Percentiles rank a stretch among this genome's conserved stretches.
These are phyloP conservation scores for Apiospora hydei DNA, from an alignment of 2,329 filamentous ascomycete species.

Conservation along the genomic window DNA sequence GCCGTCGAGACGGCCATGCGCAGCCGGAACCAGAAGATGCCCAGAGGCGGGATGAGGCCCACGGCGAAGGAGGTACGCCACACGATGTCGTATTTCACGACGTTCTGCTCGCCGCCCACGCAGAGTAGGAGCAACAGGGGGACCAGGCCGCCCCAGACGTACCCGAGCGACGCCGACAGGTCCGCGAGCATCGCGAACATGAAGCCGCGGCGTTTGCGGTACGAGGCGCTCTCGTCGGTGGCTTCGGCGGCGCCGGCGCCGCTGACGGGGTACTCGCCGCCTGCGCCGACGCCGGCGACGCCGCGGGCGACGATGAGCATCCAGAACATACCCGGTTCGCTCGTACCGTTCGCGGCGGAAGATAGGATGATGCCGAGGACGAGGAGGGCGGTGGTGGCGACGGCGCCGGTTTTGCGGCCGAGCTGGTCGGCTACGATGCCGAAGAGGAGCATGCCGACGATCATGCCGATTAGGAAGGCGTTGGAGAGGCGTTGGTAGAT, in stretches of 20 bases:
- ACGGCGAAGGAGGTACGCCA: slow-evolving; percentile 60
- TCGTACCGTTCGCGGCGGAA: slow-evolving; percentile 51
- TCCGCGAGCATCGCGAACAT: slow-evolving; percentile 64
- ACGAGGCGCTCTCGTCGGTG: slow-evolving; percentile 54
- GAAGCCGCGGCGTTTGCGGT: slow-evolving; percentile 58
- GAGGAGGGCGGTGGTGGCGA: slow-evolving; percentile 55
- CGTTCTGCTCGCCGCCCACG: slow-evolving; percentile 47
- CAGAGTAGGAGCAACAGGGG: slow-evolving; percentile 59
- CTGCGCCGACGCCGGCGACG: slow-evolving; percentile 52
- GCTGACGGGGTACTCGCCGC: slow-evolving; percentile 61
- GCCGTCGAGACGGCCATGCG: slow-evolving; percentile 59
- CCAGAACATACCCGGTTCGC: slow-evolving; percentile 53
- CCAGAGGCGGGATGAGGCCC: slow-evolving; percentile 56
- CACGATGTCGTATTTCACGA: slow-evolving; percentile 50
- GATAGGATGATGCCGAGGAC: slow-evolving; percentile 55
- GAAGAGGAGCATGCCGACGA: slow-evolving; percentile 63
- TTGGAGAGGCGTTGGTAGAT: slow-evolving; percentile 62
- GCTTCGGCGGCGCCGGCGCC: slow-evolving; percentile 59
- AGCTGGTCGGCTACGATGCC: slow-evolving; percentile 57
- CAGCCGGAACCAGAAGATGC: slow-evolving; percentile 60
- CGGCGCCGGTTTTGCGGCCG: slow-evolving; percentile 56
- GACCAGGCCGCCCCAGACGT: slow-evolving; percentile 56
- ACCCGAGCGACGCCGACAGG: slow-evolving; percentile 57
- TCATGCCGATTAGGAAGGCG: slow-evolving; percentile 62
- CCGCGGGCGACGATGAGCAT: slow-evolving; percentile 55